Base-by-base conservation (phyloP, 371 early-diverging fungal genomes). In the Mucor velutinosus region DNA sequence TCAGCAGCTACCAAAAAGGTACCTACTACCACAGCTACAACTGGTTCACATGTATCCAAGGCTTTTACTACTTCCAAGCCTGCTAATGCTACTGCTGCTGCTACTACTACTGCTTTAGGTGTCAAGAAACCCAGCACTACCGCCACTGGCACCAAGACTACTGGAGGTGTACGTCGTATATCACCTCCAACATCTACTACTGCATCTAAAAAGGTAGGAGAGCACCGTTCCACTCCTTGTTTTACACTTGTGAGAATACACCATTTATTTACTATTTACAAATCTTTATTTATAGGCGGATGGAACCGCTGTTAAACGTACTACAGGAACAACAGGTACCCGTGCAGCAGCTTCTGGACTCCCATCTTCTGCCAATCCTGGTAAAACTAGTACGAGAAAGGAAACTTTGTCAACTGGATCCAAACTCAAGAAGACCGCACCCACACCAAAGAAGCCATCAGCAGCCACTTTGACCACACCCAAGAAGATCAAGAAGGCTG, bases 151-250 rank as follows among this genome's bases (percentile, higher is more conserved):
- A 57, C 53, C 23, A 62, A 49, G 23, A 7, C 49, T 7, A 45
- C 15, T 17, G 32, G 29, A 51, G 15, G 33, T 19, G 37, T 39
- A 23, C 62, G 37, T 47, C 58, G 60, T 14, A 45, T 27, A 21
- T 60, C 66, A 47, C 62, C 62, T 43, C 66, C 68, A 27, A 58
- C 30, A 33, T 68, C 63, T 7, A 63, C 58, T 5, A 53, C 53
- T 7, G 41, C 55, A 47, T 23, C 55, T 25, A 63, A 68, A 67
- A 67, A 67, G 67, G 67, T 67, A 67, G 39, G n/a, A 14, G 19
- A 23, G 17, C 4, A n/a, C 15, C 7, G 30, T 30, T 15, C 17
- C 11, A 21, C 39, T 21, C 27, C 53, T 27, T n/a, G 5, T 47
- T 47, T 0, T 23, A 1, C 30, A 30, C 5, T 30, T 53, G 27